Evolutionary conservation across 805 yeast genomes (phyloP).

Genomic region (Yarrowia deformans): DNA sequence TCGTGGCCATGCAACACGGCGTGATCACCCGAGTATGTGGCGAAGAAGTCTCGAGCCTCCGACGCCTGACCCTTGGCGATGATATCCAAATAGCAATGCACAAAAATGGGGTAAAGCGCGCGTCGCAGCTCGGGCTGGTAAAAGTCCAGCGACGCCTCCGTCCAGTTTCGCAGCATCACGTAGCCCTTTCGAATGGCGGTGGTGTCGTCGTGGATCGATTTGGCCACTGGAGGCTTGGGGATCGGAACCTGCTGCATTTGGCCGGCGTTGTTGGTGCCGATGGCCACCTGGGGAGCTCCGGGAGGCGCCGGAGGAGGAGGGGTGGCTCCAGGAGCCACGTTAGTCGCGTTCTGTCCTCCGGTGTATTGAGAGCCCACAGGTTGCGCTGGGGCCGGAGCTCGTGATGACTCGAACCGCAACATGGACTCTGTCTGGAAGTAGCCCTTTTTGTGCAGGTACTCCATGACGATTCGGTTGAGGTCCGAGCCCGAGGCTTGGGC

Average conservation of each 20-base stretch:
- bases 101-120: constrained; percentile 88
- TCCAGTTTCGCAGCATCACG: constrained; percentile 82
- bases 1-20: constrained; percentile 78
- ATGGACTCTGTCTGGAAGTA: constrained; percentile 93
- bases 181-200: constrained; percentile 66
- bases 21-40: constrained; percentile 76
- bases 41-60: constrained; percentile 76
- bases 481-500: constrained; percentile 59
- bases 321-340: constrained; percentile 34
- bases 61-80: constrained; percentile 65
- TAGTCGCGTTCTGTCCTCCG: constrained; percentile 41
- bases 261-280: constrained; percentile 47
- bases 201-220: constrained; percentile 43
- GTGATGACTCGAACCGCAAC: constrained; percentile 75
- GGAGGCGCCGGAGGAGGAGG: constrained; percentile 40
- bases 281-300: constrained; percentile 44
- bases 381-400: constrained; percentile 48
- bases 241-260: constrained; percentile 38
- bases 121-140: constrained; percentile 86
- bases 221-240: constrained; percentile 27
- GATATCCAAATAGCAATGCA: constrained; percentile 83
- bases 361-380: constrained; percentile 43
- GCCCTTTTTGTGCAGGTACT: constrained; percentile 91
- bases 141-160: constrained; percentile 86
- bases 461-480: constrained; percentile 88